Percentiles rank a stretch among this genome's conserved stretches.
Conservation (phyloP, 139 green algal species). For the Chlorella sp. region DNA sequence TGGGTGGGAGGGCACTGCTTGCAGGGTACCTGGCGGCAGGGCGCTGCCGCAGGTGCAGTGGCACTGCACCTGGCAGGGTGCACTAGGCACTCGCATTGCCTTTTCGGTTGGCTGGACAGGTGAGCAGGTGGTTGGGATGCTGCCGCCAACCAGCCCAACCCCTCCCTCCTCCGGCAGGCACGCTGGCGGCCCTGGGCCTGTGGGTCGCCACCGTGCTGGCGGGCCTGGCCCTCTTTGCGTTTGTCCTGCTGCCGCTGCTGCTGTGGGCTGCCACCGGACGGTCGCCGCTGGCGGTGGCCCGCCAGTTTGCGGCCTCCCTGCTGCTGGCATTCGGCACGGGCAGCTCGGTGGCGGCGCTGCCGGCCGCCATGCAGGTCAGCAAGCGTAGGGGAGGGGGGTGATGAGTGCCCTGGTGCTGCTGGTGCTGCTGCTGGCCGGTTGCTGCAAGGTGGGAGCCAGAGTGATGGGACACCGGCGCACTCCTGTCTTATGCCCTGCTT, state of each 20-base stretch:
- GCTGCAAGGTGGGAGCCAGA: too few relatives aligned
- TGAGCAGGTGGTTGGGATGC: too few relatives aligned
- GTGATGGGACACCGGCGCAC: too few relatives aligned
- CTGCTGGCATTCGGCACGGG: conserved; percentile 65
- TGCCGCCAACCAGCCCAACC: not conserved
- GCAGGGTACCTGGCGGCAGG: too few relatives aligned
- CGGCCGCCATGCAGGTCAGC: conserved; percentile 50
- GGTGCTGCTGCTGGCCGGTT: not conserved
- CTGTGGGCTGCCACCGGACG: conserved; percentile 48
- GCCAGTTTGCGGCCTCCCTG: conserved; percentile 49
- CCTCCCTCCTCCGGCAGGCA: not conserved
- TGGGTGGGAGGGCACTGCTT: not conserved
- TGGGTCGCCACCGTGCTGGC: conserved; percentile 62
- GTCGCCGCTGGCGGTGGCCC: conserved; percentile 17
- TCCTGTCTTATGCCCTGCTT: not conserved
- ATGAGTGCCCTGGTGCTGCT: not conserved
- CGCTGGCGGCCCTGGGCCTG: conserved; percentile 51
- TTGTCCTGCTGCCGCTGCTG: conserved; percentile 49
- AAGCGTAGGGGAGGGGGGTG: too few relatives aligned
- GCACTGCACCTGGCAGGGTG: too few relatives aligned
- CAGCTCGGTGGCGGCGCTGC: conserved; percentile 58
- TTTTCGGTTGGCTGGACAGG: too few relatives aligned
- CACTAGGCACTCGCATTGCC: too few relatives aligned
- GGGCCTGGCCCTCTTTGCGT: conserved; percentile 54
- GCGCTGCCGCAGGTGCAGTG: too few relatives aligned